A percentile compares a stretch with the other conserved stretches of the same genome.
phyloP scores from a whole-genome alignment of 495 filamentous ascomycete species.

The Penicillium parvum region DNA sequence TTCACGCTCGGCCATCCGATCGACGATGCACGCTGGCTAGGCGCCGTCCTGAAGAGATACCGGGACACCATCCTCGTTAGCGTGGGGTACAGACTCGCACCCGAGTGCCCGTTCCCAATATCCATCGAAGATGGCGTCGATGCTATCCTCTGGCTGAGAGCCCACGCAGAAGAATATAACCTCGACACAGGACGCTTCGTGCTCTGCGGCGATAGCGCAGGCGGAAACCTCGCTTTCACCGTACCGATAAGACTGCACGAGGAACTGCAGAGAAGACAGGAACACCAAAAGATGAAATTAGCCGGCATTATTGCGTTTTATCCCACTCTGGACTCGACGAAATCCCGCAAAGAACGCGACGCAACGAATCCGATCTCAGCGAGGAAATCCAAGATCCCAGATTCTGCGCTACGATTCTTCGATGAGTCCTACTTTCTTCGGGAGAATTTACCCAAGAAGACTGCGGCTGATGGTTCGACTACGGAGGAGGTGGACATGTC shows the following conservation, averaged over 20 bases:
- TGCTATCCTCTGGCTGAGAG: conserved; percentile 48
- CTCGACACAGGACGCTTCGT: conserved; percentile 54
- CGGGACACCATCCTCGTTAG: conserved; percentile 17
- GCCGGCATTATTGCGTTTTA: conserved; percentile 61
- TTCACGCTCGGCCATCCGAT: conserved; percentile 33
- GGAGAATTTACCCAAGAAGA: conserved; percentile 8
- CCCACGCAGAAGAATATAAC: conserved; percentile 41
- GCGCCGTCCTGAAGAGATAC: conserved; percentile 6
- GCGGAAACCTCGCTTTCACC: conserved; percentile 70
- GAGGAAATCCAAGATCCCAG: conserved; percentile 13
- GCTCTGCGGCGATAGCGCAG: conserved; percentile 67
- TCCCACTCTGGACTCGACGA: conserved; percentile 68
- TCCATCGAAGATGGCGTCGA: conserved; percentile 63
- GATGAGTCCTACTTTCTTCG: conserved; percentile 16
- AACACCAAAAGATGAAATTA: conserved; percentile 25
- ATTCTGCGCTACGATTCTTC: conserved; percentile 12
- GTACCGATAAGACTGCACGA: conserved; percentile 56
- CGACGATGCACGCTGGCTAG: conserved; percentile 20
- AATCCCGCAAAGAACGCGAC: conserved; percentile 47
- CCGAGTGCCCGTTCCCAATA: conserved; percentile 38
- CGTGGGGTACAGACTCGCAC: conserved; percentile 35
- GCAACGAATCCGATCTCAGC: conserved; percentile 15
- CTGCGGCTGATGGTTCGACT: no score
- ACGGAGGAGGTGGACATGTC: conserved; percentile 14
- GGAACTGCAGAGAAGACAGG: conserved; percentile 12